Percentiles rank a stretch among this genome's conserved stretches.
Evolutionary conservation across 2,329 filamentous ascomycete genomes (phyloP).

Genomic region (Apiospora koreana): DNA sequence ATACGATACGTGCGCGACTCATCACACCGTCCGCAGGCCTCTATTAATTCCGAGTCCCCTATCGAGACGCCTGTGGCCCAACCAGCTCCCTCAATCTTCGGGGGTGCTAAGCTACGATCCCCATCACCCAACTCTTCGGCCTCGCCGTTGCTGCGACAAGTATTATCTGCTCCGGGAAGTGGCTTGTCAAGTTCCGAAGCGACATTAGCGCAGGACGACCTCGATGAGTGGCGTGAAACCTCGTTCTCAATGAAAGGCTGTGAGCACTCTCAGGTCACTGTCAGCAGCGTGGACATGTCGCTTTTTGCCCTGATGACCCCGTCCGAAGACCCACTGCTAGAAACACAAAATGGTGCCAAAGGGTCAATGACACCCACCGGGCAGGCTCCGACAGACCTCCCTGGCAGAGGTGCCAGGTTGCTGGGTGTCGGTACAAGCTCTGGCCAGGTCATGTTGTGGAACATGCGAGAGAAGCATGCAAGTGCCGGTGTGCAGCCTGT

Average conservation of each 20-base stretch:
- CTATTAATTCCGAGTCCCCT: neutral
- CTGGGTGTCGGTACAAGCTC: constrained; percentile 78
- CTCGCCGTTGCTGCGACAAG: constrained; percentile 23
- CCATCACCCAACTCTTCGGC: constrained; percentile 18
- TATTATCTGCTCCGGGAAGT: constrained; percentile 3
- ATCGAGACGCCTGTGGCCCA: no score
- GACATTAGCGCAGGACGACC: constrained; percentile 23
- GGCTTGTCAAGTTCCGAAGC: constrained; percentile 27
- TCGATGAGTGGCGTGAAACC: constrained; percentile 69
- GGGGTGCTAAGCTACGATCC: constrained; percentile 23
- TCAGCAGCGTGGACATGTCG: constrained; percentile 73
- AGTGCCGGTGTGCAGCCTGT: constrained; percentile 67
- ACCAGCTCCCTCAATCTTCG: constrained; percentile 33
- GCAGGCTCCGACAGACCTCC: constrained; percentile 61
- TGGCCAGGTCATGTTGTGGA: constrained; percentile 81
- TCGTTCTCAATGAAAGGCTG: constrained; percentile 62
- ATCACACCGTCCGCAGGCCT: neutral
- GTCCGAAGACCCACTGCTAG: constrained; percentile 76
- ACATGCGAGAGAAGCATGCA: constrained; percentile 68
- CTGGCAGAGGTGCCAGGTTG: constrained; percentile 80
- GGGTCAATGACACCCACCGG: constrained; percentile 52
- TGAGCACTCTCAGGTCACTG: constrained; percentile 63
- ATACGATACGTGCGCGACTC: constrained; percentile 30
- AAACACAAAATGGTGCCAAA: constrained; percentile 46
- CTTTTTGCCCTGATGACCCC: constrained; percentile 69